Evolutionary conservation across 768 basidiomycete species (phyloP).

Genomic region (Pholiota conissans): DNA sequence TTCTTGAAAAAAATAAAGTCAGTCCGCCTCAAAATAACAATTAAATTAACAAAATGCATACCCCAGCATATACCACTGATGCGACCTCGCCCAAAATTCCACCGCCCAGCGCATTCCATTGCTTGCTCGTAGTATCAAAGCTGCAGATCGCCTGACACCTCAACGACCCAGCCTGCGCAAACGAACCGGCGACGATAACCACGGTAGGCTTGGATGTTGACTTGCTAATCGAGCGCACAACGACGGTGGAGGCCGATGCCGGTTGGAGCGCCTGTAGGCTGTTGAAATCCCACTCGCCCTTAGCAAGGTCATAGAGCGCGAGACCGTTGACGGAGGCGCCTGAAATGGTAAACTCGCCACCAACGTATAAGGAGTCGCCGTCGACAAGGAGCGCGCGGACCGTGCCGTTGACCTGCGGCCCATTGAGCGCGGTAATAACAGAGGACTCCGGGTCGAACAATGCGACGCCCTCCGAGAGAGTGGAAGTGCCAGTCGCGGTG

Average conservation of each 20-base stretch:
- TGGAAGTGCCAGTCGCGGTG: slow-evolving; percentile 35
- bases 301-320: slow-evolving; percentile 75
- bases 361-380: slow-evolving; percentile 71
- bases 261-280: slow-evolving; percentile 63
- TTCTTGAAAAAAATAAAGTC: slow-evolving; percentile 35
- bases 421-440: slow-evolving; percentile 53
- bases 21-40: slow-evolving; percentile 3
- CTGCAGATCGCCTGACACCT: slow-evolving; percentile 78
- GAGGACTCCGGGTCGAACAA: slow-evolving; percentile 64
- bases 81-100: slow-evolving; percentile 84
- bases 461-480: slow-evolving; percentile 55
- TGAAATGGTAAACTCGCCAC: slow-evolving; percentile 76
- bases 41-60: slow-evolving; percentile 41
- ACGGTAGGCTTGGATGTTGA: slow-evolving; percentile 58
- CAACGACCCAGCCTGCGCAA: slow-evolving; percentile 74
- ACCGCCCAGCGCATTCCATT: slow-evolving; percentile 79
- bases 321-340: slow-evolving; percentile 66
- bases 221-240: slow-evolving; percentile 71
- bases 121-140: slow-evolving; percentile 63
- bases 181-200: slow-evolving; percentile 87
- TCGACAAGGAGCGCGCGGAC: slow-evolving; percentile 78
- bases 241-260: slow-evolving; percentile 49
- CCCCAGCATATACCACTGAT: slow-evolving; percentile 79
- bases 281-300: slow-evolving; percentile 60
- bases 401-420: slow-evolving; percentile 68